phyloP scores from a whole-genome alignment of 164 flowering plant genomes.

The Chloranthus sessilifolius region DNA sequence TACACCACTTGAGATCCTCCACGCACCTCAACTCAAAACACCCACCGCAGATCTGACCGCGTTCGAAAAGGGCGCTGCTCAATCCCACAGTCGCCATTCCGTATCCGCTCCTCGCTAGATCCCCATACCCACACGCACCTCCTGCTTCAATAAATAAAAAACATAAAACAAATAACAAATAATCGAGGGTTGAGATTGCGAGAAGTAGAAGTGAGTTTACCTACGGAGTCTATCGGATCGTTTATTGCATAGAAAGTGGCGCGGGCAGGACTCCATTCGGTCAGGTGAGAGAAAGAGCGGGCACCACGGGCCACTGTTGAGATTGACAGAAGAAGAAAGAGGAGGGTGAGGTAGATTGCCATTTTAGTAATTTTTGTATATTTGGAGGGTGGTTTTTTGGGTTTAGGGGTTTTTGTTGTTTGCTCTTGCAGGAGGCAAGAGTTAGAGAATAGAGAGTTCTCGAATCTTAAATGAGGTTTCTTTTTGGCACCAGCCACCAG shows the following conservation, averaged over 20 bases:
- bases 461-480: too few relatives aligned
- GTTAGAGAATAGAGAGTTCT: too few relatives aligned
- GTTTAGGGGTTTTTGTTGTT: too few relatives aligned
- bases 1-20: slow-evolving; percentile 78
- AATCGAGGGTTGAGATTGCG: too few relatives aligned
- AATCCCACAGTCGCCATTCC: slow-evolving; percentile 83
- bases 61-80: slow-evolving; percentile 54
- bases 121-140: slow-evolving; percentile 94
- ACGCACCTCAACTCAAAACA: slow-evolving; percentile 84
- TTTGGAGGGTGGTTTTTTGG: too few relatives aligned
- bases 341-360: too few relatives aligned
- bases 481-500: too few relatives aligned
- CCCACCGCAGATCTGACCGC: slow-evolving; percentile 91
- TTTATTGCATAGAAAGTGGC: slow-evolving; percentile 85
- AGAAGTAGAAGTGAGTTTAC: neutral
- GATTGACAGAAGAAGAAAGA: slow-evolving; percentile 19
- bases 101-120: slow-evolving; percentile 57
- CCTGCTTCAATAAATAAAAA: slow-evolving; percentile 9
- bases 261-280: slow-evolving; percentile 67
- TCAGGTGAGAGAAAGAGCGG: slow-evolving; percentile 15
- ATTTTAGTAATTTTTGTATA: too few relatives aligned
- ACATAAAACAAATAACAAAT: neutral
- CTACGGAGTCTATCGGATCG: slow-evolving; percentile 69
- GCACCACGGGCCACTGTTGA: neutral
- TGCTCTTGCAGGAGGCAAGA: too few relatives aligned